Conservation (phyloP, 2,329 filamentous ascomycete species). For the Verticillium albo-atrum region DNA sequence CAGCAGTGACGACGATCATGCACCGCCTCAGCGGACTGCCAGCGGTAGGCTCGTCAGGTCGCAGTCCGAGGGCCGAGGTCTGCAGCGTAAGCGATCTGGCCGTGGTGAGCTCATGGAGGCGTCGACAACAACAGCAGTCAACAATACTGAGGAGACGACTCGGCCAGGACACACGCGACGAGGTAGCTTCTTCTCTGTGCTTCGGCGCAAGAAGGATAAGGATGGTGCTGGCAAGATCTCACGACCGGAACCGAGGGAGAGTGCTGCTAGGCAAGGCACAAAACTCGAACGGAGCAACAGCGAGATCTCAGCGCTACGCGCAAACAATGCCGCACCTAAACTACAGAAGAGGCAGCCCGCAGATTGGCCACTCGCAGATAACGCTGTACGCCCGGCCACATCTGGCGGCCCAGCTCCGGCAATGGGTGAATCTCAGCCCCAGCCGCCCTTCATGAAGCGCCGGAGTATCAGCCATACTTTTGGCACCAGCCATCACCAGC, state of each 20-base stretch:
- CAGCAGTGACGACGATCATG: conserved; percentile 45
- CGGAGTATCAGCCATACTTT: conserved; percentile 31
- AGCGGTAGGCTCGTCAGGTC: conserved; percentile 12
- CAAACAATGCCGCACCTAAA: conserved; percentile 22
- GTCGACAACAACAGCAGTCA: conserved; percentile 15
- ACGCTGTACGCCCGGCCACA: conserved; percentile 28
- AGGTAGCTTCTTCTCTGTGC: conserved; percentile 51
- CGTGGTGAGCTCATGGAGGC: conserved; percentile 26
- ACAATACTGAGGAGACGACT: conserved; percentile 11
- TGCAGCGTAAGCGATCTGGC: conserved; percentile 37
- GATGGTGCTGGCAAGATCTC: conserved; percentile 47
- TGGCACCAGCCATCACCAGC: conserved; percentile 12
- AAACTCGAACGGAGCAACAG: conserved; percentile 54
- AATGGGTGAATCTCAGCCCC: background rate
- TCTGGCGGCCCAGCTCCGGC: conserved; percentile 21
- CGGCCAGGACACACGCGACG: conserved; percentile 30
- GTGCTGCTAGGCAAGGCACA: conserved; percentile 57
- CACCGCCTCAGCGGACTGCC: conserved; percentile 13
- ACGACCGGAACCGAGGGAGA: conserved; percentile 48
- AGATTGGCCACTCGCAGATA: conserved; percentile 44
- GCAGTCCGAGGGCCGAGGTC: conserved; percentile 14
- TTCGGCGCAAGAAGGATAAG: conserved; percentile 61
- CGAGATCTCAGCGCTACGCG: conserved; percentile 44
- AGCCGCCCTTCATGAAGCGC: conserved; percentile 27
- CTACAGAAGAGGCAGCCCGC: conserved; percentile 7